Evolutionary conservation across 1,284 basidiomycete genomes (phyloP).

Genomic region (Apiotrichum laibachii): DNA sequence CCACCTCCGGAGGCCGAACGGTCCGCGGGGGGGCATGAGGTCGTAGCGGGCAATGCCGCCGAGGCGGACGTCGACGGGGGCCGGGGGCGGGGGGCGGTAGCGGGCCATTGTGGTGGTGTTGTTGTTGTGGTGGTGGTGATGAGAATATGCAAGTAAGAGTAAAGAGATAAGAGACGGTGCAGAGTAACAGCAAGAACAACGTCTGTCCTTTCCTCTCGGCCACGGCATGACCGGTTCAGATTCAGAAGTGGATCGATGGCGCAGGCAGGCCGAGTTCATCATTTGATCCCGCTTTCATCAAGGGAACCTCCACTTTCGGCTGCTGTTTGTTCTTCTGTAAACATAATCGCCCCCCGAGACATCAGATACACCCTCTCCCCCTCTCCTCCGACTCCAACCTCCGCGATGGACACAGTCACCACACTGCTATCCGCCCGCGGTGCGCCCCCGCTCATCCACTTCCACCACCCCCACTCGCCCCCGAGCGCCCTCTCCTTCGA

Average conservation of each 20-base stretch:
- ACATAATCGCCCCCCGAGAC: too few species aligned
- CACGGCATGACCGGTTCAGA: too few species aligned
- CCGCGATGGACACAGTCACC: constrained; percentile 42
- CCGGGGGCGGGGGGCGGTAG: constrained; percentile 24
- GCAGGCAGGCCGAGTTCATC: neutral
- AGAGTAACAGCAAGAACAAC: neutral
- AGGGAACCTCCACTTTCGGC: neutral
- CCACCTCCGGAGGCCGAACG: constrained; percentile 24
- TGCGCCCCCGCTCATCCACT: constrained; percentile 65
- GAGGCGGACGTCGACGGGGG: constrained; percentile 17
- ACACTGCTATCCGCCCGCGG: constrained; percentile 55
- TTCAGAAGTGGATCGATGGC: neutral
- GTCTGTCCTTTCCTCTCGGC: too few species aligned
- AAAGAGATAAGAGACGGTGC: neutral
- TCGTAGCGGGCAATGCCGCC: constrained; percentile 22
- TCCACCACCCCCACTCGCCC: constrained; percentile 62
- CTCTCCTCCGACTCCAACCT: neutral
- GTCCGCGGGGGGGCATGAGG: constrained; percentile 14
- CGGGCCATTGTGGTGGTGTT: constrained; percentile 24
- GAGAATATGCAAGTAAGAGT: neutral
- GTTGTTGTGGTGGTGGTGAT: neutral
- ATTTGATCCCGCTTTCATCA: neutral
- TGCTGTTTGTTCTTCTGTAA: neutral
- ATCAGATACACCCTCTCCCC: too few species aligned
- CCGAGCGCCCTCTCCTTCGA: constrained; percentile 25